These are phyloP conservation scores for Trichoderma sp. DNA, from an alignment of 2,329 filamentous ascomycete species.

Conservation along the genomic window DNA sequence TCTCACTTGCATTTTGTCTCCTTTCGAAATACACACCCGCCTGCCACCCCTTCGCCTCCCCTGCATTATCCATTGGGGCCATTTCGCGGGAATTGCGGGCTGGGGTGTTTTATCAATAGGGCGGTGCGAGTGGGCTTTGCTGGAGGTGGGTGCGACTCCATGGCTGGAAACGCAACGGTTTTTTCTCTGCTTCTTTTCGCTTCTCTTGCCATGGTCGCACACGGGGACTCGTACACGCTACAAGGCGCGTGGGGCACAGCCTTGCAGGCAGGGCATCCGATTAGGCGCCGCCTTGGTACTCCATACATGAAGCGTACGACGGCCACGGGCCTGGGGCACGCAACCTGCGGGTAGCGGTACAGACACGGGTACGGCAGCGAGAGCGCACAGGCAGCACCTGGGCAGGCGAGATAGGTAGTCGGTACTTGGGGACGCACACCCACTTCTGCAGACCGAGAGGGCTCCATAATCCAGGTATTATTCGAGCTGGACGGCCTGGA, in stretches of 20 bases:
- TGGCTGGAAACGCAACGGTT: slow-evolving; percentile 2
- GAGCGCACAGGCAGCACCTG: background rate
- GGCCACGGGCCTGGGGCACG: background rate
- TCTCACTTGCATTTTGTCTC: slow-evolving; percentile 12
- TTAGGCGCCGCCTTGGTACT: slow-evolving; percentile 18
- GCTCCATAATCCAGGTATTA: slow-evolving; percentile 19
- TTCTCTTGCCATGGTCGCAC: background rate
- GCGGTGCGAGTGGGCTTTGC: slow-evolving; percentile 15
- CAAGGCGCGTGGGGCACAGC: slow-evolving; percentile 18
- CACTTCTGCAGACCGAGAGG: slow-evolving; percentile 14
- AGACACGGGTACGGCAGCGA: background rate
- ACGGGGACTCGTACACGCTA: background rate
- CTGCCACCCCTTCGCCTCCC: slow-evolving; percentile 2
- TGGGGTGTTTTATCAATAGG: slow-evolving; percentile 17
- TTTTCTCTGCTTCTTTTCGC: background rate
- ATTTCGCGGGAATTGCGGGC: slow-evolving; percentile 21
- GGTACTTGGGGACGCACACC: background rate
- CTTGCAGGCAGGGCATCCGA: slow-evolving; percentile 20
- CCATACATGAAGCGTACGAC: background rate
- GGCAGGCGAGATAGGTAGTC: background rate
- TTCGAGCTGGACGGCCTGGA: slow-evolving; percentile 16
- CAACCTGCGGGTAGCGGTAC: background rate
- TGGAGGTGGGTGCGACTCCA: slow-evolving; percentile 10
- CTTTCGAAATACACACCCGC: slow-evolving; percentile 14
- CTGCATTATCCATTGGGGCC: slow-evolving; percentile 19